phyloP scores from a whole-genome alignment of 78 protist genomes.

The Dictyostelium purpureum region DNA sequence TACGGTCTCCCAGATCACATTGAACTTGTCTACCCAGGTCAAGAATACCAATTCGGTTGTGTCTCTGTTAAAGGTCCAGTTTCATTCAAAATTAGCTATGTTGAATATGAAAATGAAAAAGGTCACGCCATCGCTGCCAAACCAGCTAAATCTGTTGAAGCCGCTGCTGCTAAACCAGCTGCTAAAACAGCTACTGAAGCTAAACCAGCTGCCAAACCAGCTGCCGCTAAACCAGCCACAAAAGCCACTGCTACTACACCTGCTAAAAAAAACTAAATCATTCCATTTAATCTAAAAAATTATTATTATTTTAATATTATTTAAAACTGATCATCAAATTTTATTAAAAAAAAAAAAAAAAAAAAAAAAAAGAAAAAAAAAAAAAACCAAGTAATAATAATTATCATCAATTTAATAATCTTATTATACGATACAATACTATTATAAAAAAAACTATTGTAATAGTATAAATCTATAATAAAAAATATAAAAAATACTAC shows the following conservation, averaged over 20 bases:
- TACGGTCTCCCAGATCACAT: slow-evolving; percentile 5
- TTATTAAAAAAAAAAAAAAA: background rate
- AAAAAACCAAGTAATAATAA: too few species aligned
- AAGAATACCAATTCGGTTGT: slow-evolving; percentile 29
- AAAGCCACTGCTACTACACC: background rate
- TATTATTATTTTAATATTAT: too few species aligned
- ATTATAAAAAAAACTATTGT: too few species aligned
- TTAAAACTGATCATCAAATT: too few species aligned
- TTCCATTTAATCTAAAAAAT: background rate
- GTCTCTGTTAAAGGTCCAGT: slow-evolving; percentile 35
- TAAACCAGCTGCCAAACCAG: background rate
- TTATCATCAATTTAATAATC: too few species aligned
- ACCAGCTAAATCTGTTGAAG: background rate
- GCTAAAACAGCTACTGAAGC: background rate
- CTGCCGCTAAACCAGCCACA: background rate
- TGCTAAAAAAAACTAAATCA: background rate
- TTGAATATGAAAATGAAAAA: slow-evolving; percentile 39
- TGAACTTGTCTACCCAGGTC: background rate
- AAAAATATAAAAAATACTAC: too few species aligned
- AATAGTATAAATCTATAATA: too few species aligned
- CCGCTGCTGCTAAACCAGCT: background rate
- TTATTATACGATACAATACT: too few species aligned
- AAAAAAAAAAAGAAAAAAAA: background rate
- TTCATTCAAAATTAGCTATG: slow-evolving; percentile 27
- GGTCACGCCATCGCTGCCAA: background rate